Base-by-base conservation (phyloP, 2,329 filamentous ascomycete species). In the Penicillium sp. region DNA sequence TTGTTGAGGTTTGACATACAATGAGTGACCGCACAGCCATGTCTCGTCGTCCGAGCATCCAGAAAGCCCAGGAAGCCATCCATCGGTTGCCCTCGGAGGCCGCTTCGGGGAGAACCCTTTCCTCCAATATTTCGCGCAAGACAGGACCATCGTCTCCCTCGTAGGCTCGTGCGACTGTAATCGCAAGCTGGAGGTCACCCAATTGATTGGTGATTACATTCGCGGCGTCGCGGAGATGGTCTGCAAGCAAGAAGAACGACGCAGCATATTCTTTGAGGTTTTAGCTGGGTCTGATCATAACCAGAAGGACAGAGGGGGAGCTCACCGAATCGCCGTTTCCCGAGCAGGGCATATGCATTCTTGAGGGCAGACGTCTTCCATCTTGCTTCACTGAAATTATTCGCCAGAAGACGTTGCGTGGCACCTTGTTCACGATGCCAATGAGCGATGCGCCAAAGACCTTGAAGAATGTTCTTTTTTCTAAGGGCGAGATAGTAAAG, bases 31-130 rank as follows among this genome's bases (percentile, higher is more conserved):
- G 86, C 6, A 97, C 92, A 6, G 94, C 90, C 81, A 92, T 90
- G 65, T 96, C 90, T 60, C 88, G 86, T 62, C 90, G 85, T 39
- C 87, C 87, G 5, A 98, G 82, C 83, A 96, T 91, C 89, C 92
- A 96, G 72, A 96, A 96, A 2, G 91, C 91, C 95, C 95, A 99
- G 0, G 90, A 95, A 11, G 93, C 91, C 59, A 96, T 85, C 94
- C 95, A 99, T 58, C 94, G 85, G 70, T 99, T 94, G 2, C 92
- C 92, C 63, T 94, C 88, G 41, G 87, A 83, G 0, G 90, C 87
- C 18, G 95, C 95, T 61, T 90, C 78, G 0, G 87, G 85, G 0
- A 98, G 81, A 1, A 98, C 85, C 60, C 89, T 90, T 11, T 96
- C 90, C 68, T 91, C 86, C 1, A 99, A 80, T 9, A 99, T 82